Evolutionary conservation across 371 early-diverging fungal genomes (phyloP), one percentile per base, ranked within the genome.

Genomic region (Lichtheimia hyalospora): DNA sequence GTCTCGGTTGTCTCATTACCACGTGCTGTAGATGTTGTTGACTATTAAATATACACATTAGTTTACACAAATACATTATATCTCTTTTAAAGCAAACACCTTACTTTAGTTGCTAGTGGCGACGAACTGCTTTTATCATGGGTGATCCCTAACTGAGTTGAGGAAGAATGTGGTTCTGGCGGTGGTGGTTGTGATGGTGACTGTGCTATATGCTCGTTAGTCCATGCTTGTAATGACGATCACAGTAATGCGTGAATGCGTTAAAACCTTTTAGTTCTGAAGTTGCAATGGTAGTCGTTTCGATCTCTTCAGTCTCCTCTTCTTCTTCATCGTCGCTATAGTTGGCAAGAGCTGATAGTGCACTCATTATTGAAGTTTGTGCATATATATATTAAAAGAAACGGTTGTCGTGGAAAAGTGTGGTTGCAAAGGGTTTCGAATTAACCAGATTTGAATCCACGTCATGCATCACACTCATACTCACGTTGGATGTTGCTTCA

Each of bases 311-410:
- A 5, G 5, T 18, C 46, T 46, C 46, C 18, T 46, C 46, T 7
- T 51, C 51, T 4, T 25, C 51, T 21, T 25, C 25, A 51, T 51
- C 25, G 14, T 23, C 51, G 51, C 7, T 51, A 25, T 51, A 51
- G 21, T 25, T 51, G 51, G 25, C 51, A 51, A 51, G 15, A 18
- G 44, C 44, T 16, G 57, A 18, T 25, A 56, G 15, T 46, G 57
- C 57, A 46, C 21, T 46, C 46, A 46, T 46, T n/a, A 10, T 34
- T 34, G 34, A 34, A 34, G 8, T 34, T 16, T 46, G 18, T 46
- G 5, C 16, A 5, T 21, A 10, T 8, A 5, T 5, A 12, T 46
- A 46, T 46, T 0, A 16, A 46, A 18, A 46, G 21, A 46, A 21
- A 21, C 21, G 16, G n/a, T 13, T n/a, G 46, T 7, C 2, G 46